Percentiles rank a stretch among this genome's conserved stretches.
Conservation (phyloP, 139 green algal species). For the Coelastrella sp. region DNA sequence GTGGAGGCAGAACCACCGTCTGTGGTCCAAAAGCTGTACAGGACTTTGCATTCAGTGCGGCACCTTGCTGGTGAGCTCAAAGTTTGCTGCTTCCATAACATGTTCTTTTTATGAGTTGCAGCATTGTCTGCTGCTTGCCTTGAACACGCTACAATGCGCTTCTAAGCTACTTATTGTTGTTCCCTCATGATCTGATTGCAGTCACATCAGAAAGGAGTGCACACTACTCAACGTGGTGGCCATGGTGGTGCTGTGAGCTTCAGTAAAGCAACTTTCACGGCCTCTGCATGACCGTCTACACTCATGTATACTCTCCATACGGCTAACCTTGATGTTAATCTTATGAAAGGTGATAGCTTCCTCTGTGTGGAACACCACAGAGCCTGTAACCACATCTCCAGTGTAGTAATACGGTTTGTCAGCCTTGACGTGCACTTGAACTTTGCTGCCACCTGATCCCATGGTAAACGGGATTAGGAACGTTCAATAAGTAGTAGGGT, state of each 20-base stretch:
- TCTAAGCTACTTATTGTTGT: no score
- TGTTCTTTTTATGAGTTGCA: no score
- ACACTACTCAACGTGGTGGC: no score
- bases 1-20: no score
- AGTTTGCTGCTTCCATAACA: no score
- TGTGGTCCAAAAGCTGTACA: no score
- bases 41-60: no score
- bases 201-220: no score
- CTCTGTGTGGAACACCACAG: background rate
- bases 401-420: slow-evolving; percentile 24
- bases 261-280: background rate
- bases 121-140: no score
- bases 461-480: background rate
- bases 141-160: no score
- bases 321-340: slow-evolving; percentile 26
- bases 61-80: no score
- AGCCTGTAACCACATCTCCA: background rate
- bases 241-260: background rate
- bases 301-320: background rate
- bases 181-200: no score
- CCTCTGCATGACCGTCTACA: background rate
- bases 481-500: background rate
- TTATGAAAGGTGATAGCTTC: background rate
- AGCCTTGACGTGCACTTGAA: background rate
- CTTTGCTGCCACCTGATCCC: background rate